These are phyloP conservation scores for Trebouxia gelatinosa DNA, from an alignment of 163 green algal species.

Conservation along the genomic window DNA sequence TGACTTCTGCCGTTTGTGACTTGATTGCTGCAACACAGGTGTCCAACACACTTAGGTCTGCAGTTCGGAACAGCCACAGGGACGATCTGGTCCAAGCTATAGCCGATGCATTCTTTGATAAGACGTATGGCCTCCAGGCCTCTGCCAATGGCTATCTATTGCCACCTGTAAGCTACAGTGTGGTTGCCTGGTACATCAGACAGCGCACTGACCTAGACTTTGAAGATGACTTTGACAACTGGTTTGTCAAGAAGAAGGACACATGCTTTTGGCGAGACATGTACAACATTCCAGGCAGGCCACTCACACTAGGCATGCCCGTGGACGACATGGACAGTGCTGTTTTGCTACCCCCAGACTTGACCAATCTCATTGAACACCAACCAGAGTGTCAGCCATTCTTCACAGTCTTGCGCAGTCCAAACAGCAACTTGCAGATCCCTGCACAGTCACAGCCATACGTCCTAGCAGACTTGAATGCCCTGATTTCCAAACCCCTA, in stretches of 20 bases:
- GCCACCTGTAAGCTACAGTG: background rate
- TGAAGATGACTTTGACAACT: slow-evolving; percentile 6
- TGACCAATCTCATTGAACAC: background rate
- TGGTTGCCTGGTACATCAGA: slow-evolving; percentile 17
- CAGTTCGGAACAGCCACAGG: background rate
- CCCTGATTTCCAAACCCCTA: background rate
- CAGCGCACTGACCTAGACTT: background rate
- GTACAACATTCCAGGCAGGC: no score
- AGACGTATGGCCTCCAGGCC: background rate
- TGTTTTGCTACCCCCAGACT: no score
- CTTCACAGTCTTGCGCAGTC: slow-evolving; percentile 8
- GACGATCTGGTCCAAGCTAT: background rate
- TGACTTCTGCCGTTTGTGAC: no score
- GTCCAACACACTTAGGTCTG: no score
- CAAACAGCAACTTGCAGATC: background rate
- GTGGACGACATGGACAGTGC: no score
- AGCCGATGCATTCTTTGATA: slow-evolving; percentile 1
- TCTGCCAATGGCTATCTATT: background rate
- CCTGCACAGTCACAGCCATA: background rate
- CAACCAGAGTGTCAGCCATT: background rate
- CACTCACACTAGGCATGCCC: background rate
- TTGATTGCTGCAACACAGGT: no score
- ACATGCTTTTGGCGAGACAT: background rate
- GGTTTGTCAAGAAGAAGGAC: background rate
- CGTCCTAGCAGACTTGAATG: slow-evolving; percentile 1